These are phyloP conservation scores for Aspergillus cristatus DNA, from an alignment of 495 filamentous ascomycete genomes.

Conservation along the genomic window DNA sequence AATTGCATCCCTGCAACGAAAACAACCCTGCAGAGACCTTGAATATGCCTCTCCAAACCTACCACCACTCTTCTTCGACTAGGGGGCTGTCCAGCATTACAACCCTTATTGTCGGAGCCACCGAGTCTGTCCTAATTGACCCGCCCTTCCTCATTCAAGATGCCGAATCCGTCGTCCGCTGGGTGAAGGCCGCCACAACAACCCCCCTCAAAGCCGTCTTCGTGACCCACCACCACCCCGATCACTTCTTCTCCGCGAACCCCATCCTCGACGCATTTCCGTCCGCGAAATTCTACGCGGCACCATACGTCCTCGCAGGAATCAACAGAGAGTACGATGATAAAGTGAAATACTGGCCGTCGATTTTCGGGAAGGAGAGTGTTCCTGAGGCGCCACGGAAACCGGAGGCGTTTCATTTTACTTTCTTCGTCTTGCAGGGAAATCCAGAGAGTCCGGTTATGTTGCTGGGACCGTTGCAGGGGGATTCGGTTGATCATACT, in stretches of 20 bases:
- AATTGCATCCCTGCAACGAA: too few species aligned
- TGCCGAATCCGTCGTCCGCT: slow-evolving; percentile 11
- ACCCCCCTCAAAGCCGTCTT: slow-evolving; percentile 17
- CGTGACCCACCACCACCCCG: slow-evolving; percentile 25
- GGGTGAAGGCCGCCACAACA: slow-evolving; percentile 10
- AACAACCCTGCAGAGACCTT: too few species aligned
- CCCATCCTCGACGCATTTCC: slow-evolving; percentile 22
- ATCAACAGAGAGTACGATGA: slow-evolving; percentile 23
- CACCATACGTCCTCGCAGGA: slow-evolving; percentile 20
- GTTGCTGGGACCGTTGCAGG: slow-evolving; percentile 12
- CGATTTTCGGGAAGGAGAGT: slow-evolving; percentile 15
- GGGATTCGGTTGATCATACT: slow-evolving; percentile 17
- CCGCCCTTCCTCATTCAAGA: slow-evolving; percentile 13
- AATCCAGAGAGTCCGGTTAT: slow-evolving; percentile 11
- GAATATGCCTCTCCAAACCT: slow-evolving; percentile 7
- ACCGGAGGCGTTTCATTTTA: slow-evolving; percentile 16
- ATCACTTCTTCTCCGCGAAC: slow-evolving; percentile 25
- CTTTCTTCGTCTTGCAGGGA: slow-evolving; percentile 15
- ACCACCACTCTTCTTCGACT: slow-evolving; percentile 10
- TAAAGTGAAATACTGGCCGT: slow-evolving; percentile 21
- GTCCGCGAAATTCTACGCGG: slow-evolving; percentile 13
- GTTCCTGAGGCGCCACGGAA: slow-evolving; percentile 14
- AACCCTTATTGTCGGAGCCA: slow-evolving; percentile 7
- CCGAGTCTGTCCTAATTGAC: slow-evolving; percentile 8
- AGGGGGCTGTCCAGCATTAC: slow-evolving; percentile 13